phyloP scores from a whole-genome alignment of 2,329 filamentous ascomycete species.

The Botrytis galanthina region DNA sequence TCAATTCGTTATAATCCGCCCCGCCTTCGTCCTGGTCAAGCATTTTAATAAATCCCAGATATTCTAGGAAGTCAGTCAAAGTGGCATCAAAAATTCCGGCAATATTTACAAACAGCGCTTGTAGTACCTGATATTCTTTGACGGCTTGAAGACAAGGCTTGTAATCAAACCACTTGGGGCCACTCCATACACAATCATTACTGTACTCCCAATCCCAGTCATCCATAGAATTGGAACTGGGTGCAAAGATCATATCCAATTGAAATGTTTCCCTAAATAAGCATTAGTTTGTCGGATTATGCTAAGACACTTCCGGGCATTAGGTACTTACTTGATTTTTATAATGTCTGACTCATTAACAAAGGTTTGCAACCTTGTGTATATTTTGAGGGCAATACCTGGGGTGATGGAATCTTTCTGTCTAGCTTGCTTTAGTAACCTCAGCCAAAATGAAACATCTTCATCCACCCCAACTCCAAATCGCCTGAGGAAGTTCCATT shows the following conservation, averaged over 20 bases:
- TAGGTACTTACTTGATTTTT: too few species aligned
- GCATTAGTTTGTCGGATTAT: neutral
- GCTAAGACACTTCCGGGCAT: too few species aligned
- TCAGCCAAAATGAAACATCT: neutral
- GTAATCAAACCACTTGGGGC: neutral
- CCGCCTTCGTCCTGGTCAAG: neutral
- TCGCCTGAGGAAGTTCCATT: neutral
- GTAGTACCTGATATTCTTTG: neutral
- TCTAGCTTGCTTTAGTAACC: neutral
- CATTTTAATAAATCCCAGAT: neutral
- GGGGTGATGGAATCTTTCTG: neutral
- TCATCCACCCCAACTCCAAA: neutral
- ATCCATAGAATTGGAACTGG: neutral
- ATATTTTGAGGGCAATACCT: neutral
- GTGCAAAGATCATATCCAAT: neutral
- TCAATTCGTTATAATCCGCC: rapidly evolving
- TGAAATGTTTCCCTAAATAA: neutral
- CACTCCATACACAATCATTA: neutral
- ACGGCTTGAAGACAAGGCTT: neutral
- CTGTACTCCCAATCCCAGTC: neutral
- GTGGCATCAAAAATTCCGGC: neutral
- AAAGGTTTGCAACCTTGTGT: neutral
- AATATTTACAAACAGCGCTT: neutral
- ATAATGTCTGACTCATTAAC: neutral
- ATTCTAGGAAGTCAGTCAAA: neutral